Conservation (phyloP, 2,329 filamentous ascomycete species). For the Chaetomiaceae sp. region DNA sequence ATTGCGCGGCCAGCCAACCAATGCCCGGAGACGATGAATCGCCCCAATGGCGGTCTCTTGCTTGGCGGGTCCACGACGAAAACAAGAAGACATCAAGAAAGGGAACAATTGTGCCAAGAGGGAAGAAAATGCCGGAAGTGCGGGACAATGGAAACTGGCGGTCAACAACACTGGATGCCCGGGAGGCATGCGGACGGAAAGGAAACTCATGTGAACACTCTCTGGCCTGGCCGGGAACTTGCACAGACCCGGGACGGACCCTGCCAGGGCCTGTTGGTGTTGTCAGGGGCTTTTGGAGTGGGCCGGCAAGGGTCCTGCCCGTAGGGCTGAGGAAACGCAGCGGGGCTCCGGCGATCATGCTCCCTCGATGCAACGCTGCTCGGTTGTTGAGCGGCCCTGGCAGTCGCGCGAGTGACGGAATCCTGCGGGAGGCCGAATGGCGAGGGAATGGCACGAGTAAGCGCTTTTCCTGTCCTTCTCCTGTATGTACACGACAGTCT, state of each 20-base stretch:
- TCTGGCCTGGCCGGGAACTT: no score
- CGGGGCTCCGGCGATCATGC: constrained; percentile 1
- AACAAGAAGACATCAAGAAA: no score
- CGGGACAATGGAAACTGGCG: constrained; percentile 4
- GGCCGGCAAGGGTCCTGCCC: constrained; percentile 3
- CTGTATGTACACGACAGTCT: no score
- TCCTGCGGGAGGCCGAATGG: no score
- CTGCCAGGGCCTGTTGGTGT: no score
- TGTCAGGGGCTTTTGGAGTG: not conserved
- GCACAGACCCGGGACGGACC: no score
- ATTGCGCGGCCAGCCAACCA: constrained; percentile 18
- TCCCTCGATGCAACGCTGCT: constrained; percentile 11
- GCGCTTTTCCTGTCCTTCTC: no score
- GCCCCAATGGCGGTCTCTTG: constrained; percentile 25
- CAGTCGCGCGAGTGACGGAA: no score
- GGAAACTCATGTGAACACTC: no score
- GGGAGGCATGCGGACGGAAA: not conserved
- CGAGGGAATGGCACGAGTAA: no score
- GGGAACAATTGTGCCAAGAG: no score
- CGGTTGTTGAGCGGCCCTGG: not conserved
- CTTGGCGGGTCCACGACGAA: not conserved
- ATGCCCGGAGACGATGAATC: constrained; percentile 10
- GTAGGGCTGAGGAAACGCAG: constrained; percentile 14
- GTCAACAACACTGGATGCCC: not conserved
- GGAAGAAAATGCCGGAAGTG: not conserved